Conservation (phyloP, 768 basidiomycete species). For the Infundibulicybe gibba region DNA sequence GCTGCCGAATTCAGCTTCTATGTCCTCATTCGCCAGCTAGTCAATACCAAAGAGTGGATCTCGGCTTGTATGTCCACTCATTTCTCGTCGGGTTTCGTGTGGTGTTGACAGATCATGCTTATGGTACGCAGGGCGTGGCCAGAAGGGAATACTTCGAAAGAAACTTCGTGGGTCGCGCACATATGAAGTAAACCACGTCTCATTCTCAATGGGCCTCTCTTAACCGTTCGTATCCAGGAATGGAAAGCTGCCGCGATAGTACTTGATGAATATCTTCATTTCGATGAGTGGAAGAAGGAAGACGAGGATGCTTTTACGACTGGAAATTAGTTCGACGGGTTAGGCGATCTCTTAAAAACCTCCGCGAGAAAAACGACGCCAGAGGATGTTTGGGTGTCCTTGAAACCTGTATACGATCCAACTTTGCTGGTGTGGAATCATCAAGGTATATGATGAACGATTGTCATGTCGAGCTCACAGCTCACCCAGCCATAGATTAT, state of each 20-base stretch:
- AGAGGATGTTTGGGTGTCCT: constrained; percentile 86
- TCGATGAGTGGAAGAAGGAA: constrained; percentile 85
- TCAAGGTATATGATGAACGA: constrained; percentile 43
- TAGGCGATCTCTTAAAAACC: constrained; percentile 61
- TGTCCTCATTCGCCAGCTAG: constrained; percentile 83
- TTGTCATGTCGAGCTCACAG: neutral
- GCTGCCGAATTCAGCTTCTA: constrained; percentile 83
- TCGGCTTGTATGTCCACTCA: constrained; percentile 65
- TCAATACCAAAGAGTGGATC: constrained; percentile 93
- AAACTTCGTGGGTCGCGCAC: constrained; percentile 69
- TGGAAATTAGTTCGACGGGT: constrained; percentile 86
- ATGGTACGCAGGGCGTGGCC: constrained; percentile 77
- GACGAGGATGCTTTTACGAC: constrained; percentile 93
- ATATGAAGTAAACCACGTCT: constrained; percentile 54
- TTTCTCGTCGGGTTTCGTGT: constrained; percentile 10
- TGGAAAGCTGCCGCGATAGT: constrained; percentile 83
- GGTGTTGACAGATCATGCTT: neutral
- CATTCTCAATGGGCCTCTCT: neutral
- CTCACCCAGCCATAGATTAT: constrained; percentile 50
- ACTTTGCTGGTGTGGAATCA: constrained; percentile 93
- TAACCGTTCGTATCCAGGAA: constrained; percentile 41
- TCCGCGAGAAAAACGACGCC: constrained; percentile 77
- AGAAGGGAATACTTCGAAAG: constrained; percentile 74
- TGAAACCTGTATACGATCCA: constrained; percentile 85
- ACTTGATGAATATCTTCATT: constrained; percentile 80